Conservation (phyloP, 139 green algal species). For the Chlamydomonas sphaeroides region DNA sequence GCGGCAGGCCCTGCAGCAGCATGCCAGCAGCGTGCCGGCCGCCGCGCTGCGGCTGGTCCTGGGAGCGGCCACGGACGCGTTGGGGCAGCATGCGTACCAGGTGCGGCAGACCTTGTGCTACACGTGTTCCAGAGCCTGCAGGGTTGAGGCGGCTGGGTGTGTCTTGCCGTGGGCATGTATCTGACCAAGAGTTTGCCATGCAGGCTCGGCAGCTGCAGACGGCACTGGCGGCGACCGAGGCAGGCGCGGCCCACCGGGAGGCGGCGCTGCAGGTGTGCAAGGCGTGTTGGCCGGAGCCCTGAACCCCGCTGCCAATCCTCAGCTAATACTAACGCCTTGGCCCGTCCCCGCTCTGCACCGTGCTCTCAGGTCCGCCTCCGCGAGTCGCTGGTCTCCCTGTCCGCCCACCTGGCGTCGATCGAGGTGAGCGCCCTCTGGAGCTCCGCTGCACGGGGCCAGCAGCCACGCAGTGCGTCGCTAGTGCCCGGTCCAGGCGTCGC, state of each 20-base stretch:
- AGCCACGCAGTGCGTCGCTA: no score
- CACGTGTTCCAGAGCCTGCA: no score
- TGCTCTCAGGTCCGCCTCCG: conserved; percentile 6
- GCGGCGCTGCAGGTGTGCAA: conserved; percentile 8
- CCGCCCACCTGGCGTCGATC: conserved; percentile 11
- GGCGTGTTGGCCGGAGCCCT: no score
- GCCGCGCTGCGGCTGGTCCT: conserved; percentile 35
- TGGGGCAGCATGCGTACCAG: not conserved
- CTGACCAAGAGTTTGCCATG: not conserved
- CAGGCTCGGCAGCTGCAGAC: conserved; percentile 29
- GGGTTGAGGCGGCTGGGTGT: no score
- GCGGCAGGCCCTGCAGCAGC: not conserved
- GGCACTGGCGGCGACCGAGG: conserved; percentile 24
- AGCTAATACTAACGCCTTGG: no score
- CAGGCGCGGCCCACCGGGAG: conserved; percentile 14
- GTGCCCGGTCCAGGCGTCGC: no score
- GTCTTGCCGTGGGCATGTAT: no score
- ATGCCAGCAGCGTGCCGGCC: no score
- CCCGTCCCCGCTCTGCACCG: no score
- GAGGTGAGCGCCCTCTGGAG: no score
- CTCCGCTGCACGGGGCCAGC: no score
- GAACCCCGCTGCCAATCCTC: no score
- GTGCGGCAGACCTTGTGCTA: not conserved
- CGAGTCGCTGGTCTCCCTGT: conserved; percentile 30
- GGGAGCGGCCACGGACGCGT: conserved; percentile 10